phyloP scores from a whole-genome alignment of 2,329 filamentous ascomycete species.

The Chaetoscypha palmicola region DNA sequence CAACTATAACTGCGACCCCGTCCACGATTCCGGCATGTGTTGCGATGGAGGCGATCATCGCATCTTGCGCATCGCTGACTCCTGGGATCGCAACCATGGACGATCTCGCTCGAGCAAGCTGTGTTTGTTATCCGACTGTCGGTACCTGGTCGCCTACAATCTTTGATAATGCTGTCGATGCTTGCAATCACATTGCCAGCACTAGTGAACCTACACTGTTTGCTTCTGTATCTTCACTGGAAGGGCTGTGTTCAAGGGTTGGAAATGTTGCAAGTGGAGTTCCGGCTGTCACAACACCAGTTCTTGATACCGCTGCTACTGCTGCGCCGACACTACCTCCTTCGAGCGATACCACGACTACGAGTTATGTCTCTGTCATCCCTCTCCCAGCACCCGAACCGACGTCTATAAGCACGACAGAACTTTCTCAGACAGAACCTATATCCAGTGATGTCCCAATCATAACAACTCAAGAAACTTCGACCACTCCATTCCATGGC shows the following conservation, averaged over 20 bases:
- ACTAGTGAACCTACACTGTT: not conserved
- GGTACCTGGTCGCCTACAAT: not conserved
- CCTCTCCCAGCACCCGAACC: not conserved
- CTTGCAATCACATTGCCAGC: not conserved
- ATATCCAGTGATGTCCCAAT: not conserved
- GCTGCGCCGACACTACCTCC: not conserved
- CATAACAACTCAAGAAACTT: not conserved
- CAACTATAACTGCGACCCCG: not conserved
- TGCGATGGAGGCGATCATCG: not conserved
- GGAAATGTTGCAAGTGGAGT: not conserved
- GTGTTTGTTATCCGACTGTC: slow-evolving; percentile 4
- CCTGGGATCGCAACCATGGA: slow-evolving; percentile 5
- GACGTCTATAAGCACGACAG: not conserved
- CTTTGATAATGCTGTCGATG: slow-evolving; percentile 4
- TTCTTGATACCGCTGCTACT: not conserved
- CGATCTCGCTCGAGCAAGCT: slow-evolving; percentile 1
- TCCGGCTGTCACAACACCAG: not conserved
- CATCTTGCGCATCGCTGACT: not conserved
- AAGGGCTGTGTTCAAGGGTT: slow-evolving; percentile 1
- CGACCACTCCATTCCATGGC: not conserved
- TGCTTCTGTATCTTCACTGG: not conserved
- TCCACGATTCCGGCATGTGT: not conserved
- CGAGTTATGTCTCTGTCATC: not conserved
- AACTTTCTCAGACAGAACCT: not conserved
- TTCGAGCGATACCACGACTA: not conserved